Evolutionary conservation across 768 basidiomycete genomes (phyloP), one percentile per base, ranked within the genome.

Genomic region (Lactifluus hygrophoroides): DNA sequence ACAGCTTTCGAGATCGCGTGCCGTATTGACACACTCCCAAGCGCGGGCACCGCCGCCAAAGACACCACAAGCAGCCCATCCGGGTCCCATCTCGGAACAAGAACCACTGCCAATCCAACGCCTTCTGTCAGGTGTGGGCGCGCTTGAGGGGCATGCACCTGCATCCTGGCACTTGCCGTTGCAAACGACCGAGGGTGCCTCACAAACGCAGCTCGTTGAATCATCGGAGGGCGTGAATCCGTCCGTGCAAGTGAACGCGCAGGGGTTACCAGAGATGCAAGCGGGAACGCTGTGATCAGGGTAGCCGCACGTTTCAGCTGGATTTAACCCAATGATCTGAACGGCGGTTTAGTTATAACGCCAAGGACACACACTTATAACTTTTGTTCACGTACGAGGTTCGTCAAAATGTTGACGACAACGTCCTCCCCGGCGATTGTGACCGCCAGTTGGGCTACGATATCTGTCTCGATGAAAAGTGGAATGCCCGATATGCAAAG

Each of bases 1-100:
- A 81, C 80, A 82, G 68, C 79, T 80, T 66, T 79, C 80, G 8
- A 82, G 71, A 40, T 81, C 78, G 40, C 65, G 69, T 57, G 68
- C 70, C 1, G 74, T 77, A 62, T 81, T 66, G 45, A 82, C 63
- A 57, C 80, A 80, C 58, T 81, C 80, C 76, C 77, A 80, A 3
- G 75, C 72, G 2, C 70, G 67, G 13, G 67, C 58, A 16, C 66
- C 65, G 13, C 75, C 68, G 17, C 76, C 74, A 25, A 69, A 72
- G 51, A 80, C 69, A 6, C 75, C 76, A 56, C 80, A 81, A 2
- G 76, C 73, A 0, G 71, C 71, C 55, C 69, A 65, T 3, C 75
- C 78, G 2, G 19, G 57, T 6, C 61, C 66, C 42, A 16, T 46
- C 19, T 58, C 45, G 0, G 19, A 5, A 48, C 64, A 64, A 10